Percentiles rank a stretch among this genome's conserved stretches.
phyloP scores from a whole-genome alignment of 805 yeast genomes.

The Ogataea methylovora region DNA sequence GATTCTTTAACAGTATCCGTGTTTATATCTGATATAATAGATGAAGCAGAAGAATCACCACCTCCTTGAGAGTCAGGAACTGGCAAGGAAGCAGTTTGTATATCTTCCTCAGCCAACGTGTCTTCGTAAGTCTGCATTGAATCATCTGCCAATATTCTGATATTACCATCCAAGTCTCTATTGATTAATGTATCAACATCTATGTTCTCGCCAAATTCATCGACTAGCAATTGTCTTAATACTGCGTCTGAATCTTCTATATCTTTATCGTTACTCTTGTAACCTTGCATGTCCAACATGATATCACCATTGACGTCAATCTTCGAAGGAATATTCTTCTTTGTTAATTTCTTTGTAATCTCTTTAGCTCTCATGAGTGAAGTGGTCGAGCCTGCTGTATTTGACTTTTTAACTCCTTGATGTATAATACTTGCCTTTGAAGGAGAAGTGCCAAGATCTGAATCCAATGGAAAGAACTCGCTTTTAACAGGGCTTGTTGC shows the following conservation, averaged over 20 bases:
- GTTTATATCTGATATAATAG: slow-evolving; percentile 18
- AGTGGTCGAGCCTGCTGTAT: slow-evolving; percentile 5
- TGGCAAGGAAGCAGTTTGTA: background rate
- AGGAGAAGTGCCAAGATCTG: slow-evolving; percentile 3
- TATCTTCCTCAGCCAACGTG: background rate
- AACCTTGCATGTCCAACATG: slow-evolving; percentile 90
- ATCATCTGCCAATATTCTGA: slow-evolving; percentile 38
- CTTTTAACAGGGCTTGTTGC: too few relatives aligned
- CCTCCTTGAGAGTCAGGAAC: slow-evolving; percentile 1
- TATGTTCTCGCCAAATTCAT: slow-evolving; percentile 58
- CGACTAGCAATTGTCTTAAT: slow-evolving; percentile 63
- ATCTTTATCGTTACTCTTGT: slow-evolving; percentile 78
- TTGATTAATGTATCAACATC: slow-evolving; percentile 38
- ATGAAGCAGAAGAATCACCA: slow-evolving; percentile 11
- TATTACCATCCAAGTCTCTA: slow-evolving; percentile 62
- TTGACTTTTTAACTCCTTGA: slow-evolving; percentile 2
- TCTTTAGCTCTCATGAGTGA: slow-evolving; percentile 50
- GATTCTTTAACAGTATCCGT: slow-evolving; percentile 11
- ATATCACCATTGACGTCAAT: slow-evolving; percentile 86
- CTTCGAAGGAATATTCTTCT: slow-evolving; percentile 78
- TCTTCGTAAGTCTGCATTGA: background rate
- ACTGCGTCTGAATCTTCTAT: slow-evolving; percentile 70
- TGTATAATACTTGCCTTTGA: slow-evolving; percentile 8
- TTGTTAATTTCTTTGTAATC: slow-evolving; percentile 55
- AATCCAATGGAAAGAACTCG: slow-evolving; percentile 2